Base-by-base conservation (phyloP, 768 basidiomycete genomes). In the Lactarius psammicola region DNA sequence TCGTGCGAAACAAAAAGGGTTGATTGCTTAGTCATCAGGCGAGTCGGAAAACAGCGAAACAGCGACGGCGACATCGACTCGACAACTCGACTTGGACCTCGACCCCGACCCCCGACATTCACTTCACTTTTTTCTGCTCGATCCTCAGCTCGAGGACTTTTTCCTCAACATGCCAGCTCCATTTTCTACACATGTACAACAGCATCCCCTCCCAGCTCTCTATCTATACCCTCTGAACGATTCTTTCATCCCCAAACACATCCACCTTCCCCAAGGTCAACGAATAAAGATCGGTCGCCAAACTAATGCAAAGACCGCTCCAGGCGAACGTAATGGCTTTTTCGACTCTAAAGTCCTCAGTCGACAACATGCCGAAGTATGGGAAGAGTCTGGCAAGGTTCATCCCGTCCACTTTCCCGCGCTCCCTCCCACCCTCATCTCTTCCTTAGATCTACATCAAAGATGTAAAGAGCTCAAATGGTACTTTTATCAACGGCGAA, bases 401-500 rank as follows among this genome's bases (percentile, higher is more conserved):
- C 58, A 80, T 74, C 13, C 6, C 10, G n/a, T 56, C 60, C 56
- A 60, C 60, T 55, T 63, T 51, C 42, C 53, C 63, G 40, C 58
- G 66, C 53, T 69, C 69, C 67, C 67, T 42, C 49, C 63, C 62
- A 53, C 40, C 65, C 60, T 66, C 64, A 65, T 69, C 60, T 66
- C 64, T 36, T 56, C 34, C 44, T 53, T 63, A 98, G 94, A 95
- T 98, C 77, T 96, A 80, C 81, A 98, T 99, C 82, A 96, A 94
- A 78, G 97, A 98, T 76, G 94, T 98, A 74, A 96, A 96, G 80
- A 94, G 91, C 69, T 95, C 93, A 1, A 99, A 99, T 69, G 97
- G 97, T 1, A 99, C 97, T 7, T 99, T 98, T 75, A 95, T 99
- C 75, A 98, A 99, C 71, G 89, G 93, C 63, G 94, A 98, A 70